Evolutionary conservation across 768 basidiomycete species (phyloP).

Genomic region (Lactarius trivialis): DNA sequence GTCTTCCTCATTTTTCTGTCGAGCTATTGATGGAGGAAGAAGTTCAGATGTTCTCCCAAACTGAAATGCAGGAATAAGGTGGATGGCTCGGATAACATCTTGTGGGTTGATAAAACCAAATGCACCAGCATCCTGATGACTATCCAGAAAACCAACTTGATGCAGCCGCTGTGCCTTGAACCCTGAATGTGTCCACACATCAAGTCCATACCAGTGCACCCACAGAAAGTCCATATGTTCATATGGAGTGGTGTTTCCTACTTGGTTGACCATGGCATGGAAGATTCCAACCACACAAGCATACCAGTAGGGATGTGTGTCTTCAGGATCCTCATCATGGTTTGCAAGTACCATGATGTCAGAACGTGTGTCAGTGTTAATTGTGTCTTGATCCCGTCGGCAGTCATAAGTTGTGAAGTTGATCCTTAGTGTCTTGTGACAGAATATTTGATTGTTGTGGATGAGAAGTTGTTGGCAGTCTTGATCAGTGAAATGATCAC

Average conservation of each 20-base stretch:
- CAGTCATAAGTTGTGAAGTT: background rate
- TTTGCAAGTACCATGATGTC: slow-evolving; percentile 25
- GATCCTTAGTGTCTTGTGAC: background rate
- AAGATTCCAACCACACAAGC: slow-evolving; percentile 29
- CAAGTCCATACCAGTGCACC: slow-evolving; percentile 31
- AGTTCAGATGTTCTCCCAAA: too few species aligned
- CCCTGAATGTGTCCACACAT: background rate
- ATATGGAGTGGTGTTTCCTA: too few species aligned
- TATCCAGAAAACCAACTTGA: slow-evolving; percentile 23
- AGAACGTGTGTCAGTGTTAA: slow-evolving; percentile 21
- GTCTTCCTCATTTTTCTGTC: too few species aligned
- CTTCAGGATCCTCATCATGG: background rate
- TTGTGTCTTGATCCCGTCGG: slow-evolving; percentile 18
- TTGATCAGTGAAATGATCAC: too few species aligned
- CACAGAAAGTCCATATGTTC: slow-evolving; percentile 29
- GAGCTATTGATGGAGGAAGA: too few species aligned
- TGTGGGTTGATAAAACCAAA: too few species aligned
- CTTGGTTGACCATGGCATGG: slow-evolving; percentile 26
- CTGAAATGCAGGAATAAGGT: too few species aligned
- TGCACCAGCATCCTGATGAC: too few species aligned
- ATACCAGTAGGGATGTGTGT: slow-evolving; percentile 32
- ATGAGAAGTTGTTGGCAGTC: too few species aligned
- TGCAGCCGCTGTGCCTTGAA: slow-evolving; percentile 16
- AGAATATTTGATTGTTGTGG: too few species aligned
- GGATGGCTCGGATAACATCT: too few species aligned